Evolutionary conservation across 1,284 basidiomycete genomes (phyloP), one percentile per base, ranked within the genome.

Genomic region (Tremellales sp.): DNA sequence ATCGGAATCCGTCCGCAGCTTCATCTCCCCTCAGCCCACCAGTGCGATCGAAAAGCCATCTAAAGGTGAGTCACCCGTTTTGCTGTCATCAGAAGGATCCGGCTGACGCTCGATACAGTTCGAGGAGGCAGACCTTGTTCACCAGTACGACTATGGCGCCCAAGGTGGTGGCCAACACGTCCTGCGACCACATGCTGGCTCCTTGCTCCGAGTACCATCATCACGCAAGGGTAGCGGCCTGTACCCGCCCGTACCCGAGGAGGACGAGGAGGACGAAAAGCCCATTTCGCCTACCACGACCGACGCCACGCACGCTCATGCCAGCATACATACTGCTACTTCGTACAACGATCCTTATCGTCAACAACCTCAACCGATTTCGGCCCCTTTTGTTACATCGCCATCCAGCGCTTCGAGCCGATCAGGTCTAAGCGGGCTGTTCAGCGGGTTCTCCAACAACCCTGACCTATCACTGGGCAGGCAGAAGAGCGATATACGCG

Each of bases 101-200:
- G 33, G 25, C 29, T 12, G n/a, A n/a, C n/a, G n/a, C n/a, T n/a
- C n/a, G n/a, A n/a, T 46, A 15, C 43, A 68, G 64, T 74, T 74
- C 43, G 70, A 68, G 45, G 65, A 70, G 49, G 57, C 61, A 8
- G 70, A 75, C 43, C 56, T 70, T 12, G 68, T 73, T 2, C 70
- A 75, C 57, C 64, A 73, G 49, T 75, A 75, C 49, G 67, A 62
- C 25, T 68, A 70, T 52, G 54, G 51, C 10, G 48, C 52, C 2
- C 54, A 61, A 17, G 56, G 55, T 10, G 62, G 64, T 24, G 62
- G 64, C 8, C 49, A 53, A 3, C 68, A 73, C 46, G 51, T 54
- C 10, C 47, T 53, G 17, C 58, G 64, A 7, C 53, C 49, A n/a
- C 61, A 66, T 41, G 24, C 37, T 8, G 31, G 27, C 13, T 52